These are phyloP conservation scores for Murraya koenigii DNA, from an alignment of 345 rosid species.

Conservation along the genomic window DNA sequence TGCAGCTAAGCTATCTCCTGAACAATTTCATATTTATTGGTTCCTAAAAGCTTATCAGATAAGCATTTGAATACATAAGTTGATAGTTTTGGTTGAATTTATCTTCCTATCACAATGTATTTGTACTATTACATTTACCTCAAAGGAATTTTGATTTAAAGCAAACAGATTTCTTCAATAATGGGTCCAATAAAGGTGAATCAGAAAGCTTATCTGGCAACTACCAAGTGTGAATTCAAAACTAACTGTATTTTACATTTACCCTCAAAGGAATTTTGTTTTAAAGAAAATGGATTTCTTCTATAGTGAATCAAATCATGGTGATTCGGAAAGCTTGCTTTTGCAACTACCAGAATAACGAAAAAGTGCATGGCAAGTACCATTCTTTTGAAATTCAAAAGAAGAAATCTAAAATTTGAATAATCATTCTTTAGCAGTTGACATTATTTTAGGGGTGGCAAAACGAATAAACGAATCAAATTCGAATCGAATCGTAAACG, in stretches of 20 bases:
- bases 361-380: too few species aligned
- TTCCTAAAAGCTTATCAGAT: background rate
- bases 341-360: background rate
- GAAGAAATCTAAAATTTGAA: too few species aligned
- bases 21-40: background rate
- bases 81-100: background rate
- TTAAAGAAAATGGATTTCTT: too few species aligned
- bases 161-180: background rate
- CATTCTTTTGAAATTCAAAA: background rate
- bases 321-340: too few species aligned
- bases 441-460: too few species aligned
- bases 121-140: background rate
- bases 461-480: too few species aligned
- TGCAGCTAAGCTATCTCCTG: background rate
- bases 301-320: too few species aligned
- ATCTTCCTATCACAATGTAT: background rate
- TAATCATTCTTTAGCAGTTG: background rate
- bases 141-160: background rate
- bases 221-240: background rate
- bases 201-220: background rate
- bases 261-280: too few species aligned
- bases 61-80: background rate
- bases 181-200: background rate
- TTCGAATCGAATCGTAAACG: too few species aligned
- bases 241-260: background rate